phyloP scores from a whole-genome alignment of 2,329 filamentous ascomycete genomes.

The Ophiostoma sp. region DNA sequence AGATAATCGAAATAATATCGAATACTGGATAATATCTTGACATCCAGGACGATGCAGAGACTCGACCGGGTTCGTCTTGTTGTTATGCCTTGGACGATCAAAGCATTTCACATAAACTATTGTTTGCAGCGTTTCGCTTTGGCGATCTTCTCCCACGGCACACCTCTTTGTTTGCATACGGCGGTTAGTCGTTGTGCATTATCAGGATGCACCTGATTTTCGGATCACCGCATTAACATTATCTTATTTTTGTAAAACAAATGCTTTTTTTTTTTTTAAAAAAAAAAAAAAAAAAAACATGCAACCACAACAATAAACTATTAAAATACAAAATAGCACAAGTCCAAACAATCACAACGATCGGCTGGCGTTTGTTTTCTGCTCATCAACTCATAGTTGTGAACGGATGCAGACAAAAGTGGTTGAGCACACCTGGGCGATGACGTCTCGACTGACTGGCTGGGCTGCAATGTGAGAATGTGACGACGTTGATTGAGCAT shows the following conservation, averaged over 20 bases:
- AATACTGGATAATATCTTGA: not conserved
- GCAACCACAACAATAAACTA: not conserved
- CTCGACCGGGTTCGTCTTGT: slow-evolving; percentile 2
- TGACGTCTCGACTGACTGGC: slow-evolving; percentile 5
- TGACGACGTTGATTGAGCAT: not conserved
- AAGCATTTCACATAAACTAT: not conserved
- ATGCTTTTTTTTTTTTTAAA: not conserved
- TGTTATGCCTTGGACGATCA: not conserved
- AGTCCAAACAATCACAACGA: not conserved
- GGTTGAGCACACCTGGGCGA: slow-evolving; percentile 5
- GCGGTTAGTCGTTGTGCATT: not conserved
- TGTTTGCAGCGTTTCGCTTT: not conserved
- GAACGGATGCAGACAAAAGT: not conserved
- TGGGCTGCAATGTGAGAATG: slow-evolving; percentile 4
- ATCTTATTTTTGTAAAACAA: too few species aligned
- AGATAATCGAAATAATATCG: not conserved
- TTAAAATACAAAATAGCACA: not conserved
- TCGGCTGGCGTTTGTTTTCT: not conserved
- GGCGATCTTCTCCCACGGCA: not conserved
- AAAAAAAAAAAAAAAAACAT: not conserved
- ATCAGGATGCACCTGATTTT: too few species aligned
- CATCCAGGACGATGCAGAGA: not conserved
- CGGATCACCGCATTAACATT: too few species aligned
- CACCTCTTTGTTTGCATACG: not conserved
- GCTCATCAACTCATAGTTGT: not conserved